Evolutionary conservation across 495 filamentous ascomycete genomes (phyloP).

Genomic region (Penicillium paradoxum): DNA sequence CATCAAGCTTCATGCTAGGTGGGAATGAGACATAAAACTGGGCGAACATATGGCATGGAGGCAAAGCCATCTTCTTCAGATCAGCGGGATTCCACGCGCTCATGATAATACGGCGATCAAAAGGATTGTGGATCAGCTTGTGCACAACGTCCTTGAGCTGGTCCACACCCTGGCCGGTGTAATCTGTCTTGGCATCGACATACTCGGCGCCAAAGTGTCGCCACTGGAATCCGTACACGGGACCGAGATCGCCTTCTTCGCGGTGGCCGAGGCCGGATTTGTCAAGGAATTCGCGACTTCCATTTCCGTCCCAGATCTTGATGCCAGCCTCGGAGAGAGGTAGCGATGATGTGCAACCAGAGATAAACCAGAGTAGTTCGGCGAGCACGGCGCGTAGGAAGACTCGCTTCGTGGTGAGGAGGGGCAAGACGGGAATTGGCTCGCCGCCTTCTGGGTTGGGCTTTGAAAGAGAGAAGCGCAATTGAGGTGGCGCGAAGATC

Average conservation of each 20-base stretch:
- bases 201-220: constrained; percentile 95
- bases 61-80: constrained; percentile 83
- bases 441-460: constrained; percentile 33
- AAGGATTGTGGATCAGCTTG: constrained; percentile 75
- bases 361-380: constrained; percentile 96
- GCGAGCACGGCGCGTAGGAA: constrained; percentile 86
- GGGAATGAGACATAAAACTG: constrained; percentile 95
- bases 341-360: constrained; percentile 70
- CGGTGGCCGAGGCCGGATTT: constrained; percentile 72
- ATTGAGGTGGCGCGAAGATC: constrained; percentile 77
- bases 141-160: constrained; percentile 82
- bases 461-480: constrained; percentile 78
- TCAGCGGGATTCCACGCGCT: constrained; percentile 91
- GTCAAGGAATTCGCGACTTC: constrained; percentile 83
- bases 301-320: constrained; percentile 99
- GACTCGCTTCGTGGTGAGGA: constrained; percentile 95
- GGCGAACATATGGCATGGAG: constrained; percentile 98
- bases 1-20: constrained; percentile 28
- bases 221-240: constrained; percentile 99
- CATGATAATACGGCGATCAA: constrained; percentile 84
- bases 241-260: constrained; percentile 82
- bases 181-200: constrained; percentile 70
- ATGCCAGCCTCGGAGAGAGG: constrained; percentile 71
- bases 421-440: constrained; percentile 64
- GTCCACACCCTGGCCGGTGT: constrained; percentile 83